A percentile compares a stretch with the other conserved stretches of the same genome.
These are phyloP conservation scores for Bryum argenteum DNA, from an alignment of 225 moss, liverwort and hornwort genomes.

Conservation along the genomic window DNA sequence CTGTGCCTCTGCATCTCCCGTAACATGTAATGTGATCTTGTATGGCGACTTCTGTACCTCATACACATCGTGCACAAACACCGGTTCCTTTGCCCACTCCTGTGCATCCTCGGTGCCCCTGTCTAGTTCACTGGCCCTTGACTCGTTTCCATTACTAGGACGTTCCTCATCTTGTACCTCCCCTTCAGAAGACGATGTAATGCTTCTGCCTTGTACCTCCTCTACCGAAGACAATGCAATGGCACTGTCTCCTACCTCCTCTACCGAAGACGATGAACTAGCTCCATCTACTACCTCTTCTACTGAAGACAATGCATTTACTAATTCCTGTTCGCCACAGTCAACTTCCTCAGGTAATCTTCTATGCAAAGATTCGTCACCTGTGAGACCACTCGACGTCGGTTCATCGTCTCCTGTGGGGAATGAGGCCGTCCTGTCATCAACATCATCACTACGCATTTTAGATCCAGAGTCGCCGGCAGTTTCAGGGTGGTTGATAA, in stretches of 20 bases:
- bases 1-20: slow-evolving; percentile 21
- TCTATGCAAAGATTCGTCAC: slow-evolving; percentile 37
- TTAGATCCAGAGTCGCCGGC: slow-evolving; percentile 35
- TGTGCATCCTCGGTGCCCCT: slow-evolving; percentile 21
- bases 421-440: slow-evolving; percentile 29
- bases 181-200: slow-evolving; percentile 10
- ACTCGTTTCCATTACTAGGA: slow-evolving; percentile 9
- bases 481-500: slow-evolving; percentile 35
- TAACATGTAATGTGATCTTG: slow-evolving; percentile 16
- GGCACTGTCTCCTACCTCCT: not conserved
- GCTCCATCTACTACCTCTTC: not conserved
- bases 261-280: not conserved
- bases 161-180: slow-evolving; percentile 18
- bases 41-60: slow-evolving; percentile 44
- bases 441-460: slow-evolving; percentile 19
- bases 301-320: slow-evolving; percentile 11
- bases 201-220: slow-evolving; percentile 7
- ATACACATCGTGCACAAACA: slow-evolving; percentile 58
- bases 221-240: slow-evolving; percentile 12
- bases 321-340: slow-evolving; percentile 23
- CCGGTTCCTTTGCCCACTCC: slow-evolving; percentile 28
- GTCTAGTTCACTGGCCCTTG: not conserved
- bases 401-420: slow-evolving; percentile 15
- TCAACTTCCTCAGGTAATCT: slow-evolving; percentile 37
- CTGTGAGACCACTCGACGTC: slow-evolving; percentile 14